Base-by-base conservation (phyloP, 345 rosid species). In the Camelina hispida region DNA sequence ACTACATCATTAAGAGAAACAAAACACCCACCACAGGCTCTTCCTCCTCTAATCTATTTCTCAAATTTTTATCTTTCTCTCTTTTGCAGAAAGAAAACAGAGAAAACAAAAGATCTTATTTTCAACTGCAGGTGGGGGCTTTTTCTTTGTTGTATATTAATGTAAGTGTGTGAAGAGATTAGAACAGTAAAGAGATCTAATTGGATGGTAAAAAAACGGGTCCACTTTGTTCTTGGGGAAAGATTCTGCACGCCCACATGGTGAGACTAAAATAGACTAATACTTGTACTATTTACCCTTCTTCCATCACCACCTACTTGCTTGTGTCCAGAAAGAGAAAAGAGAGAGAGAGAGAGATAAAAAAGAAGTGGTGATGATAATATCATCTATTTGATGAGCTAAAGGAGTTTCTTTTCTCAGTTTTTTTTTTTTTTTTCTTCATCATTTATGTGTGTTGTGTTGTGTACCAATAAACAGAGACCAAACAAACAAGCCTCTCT, bases 181-280 rank as follows among this genome's bases (percentile, higher is more conserved):
- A 53, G 32, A 55, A 76, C 71, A 77, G 80, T 53, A 78, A 38
- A 62, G 43, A 65, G 76, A 65, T 80, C 66, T 82, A 6, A 73
- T 78, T 69, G 74, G 81, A 68, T 44, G 70, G 25, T 72, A 53
- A 65, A 6, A 72, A 60, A 61, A 61, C 9, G 70, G 81, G 81
- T 78, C 81, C 81, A 78, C 78, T 78, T 73, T 53, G 81, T 78
- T 78, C 81, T 61, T 72, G 65, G 69, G 81, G 81, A 78, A 78
- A 78, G 81, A 78, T 78, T 72, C 81, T 78, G 69, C 81, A 72
- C 78, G 73, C 81, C 74, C 81, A 78, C 81, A 78, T 72, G 78
- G 70, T 78, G 65, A 78, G 78, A 67, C 35, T 60, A 66, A 66
- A 72, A 66, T 78, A 78, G 65, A 67, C 38, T 72, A 72, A 46